Base-by-base conservation (phyloP, 2,329 filamentous ascomycete genomes). In the Aspergillus chevalieri region DNA sequence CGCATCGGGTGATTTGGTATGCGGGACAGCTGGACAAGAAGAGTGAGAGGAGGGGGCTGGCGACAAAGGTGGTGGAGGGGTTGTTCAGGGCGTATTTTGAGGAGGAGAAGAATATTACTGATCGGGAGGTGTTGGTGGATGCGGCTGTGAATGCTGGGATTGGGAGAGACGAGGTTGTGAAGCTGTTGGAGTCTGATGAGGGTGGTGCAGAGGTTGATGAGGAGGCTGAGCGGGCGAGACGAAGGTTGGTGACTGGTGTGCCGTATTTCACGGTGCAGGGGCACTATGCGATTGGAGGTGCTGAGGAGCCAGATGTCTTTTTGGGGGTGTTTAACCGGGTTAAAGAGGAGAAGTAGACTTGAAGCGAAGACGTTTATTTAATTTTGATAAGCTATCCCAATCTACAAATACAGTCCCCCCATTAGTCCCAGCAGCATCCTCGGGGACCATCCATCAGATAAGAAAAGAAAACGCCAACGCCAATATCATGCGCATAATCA, bases 241-340 rank as follows among this genome's bases (percentile, higher is more conserved):
- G 63, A 67, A 74, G 78, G 60, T 74, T 75, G 48, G 76, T 91
- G 36, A 76, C 70, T 47, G 86, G 86, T 0, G 88, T 93, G 53
- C 87, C 88, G 6, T 81, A 87, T 65, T 91, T 89, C 64, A 82
- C 82, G 10, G 79, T 93, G 54, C 85, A 91, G 60, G 83, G 75
- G 1, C 74, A 73, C 57, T 85, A 82, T 66, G 79, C 84, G 57
- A 67, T 92, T 26, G 78, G 82, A 24, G 88, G 87, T 1, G 87
- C 87, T 1, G 83, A 90, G 69, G 86, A 89, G 51, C 77, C 83
- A 2, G 73, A 76, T 43, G 78, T 77, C 1, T 91, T 91, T 61
- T 66, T 87, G 53, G 74, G 82, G 58, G 70, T 84, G 44, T 86
- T 92, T 65, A 73, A 82, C 53, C 74, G 76, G 60, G 76, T 86